Percentiles rank a stretch among this genome's conserved stretches.
phyloP scores from a whole-genome alignment of 108 stramenopile species.

The Fragilaria radians region DNA sequence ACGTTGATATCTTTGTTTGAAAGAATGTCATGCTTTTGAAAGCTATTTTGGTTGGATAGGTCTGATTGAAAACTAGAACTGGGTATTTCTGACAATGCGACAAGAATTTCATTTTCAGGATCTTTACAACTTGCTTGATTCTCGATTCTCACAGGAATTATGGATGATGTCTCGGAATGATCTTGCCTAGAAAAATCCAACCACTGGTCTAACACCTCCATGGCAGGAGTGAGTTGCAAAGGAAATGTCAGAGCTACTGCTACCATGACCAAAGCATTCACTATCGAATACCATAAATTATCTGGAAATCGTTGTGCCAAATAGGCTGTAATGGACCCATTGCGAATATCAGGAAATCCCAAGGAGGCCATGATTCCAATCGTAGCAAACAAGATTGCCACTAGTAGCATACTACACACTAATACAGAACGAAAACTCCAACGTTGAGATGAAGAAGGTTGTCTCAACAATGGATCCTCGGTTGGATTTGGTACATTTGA shows the following conservation, averaged over 20 bases:
- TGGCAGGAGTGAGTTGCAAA: conserved; percentile 29
- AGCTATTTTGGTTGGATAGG: not conserved
- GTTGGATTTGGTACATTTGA: too few relatives aligned
- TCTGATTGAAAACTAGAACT: not conserved
- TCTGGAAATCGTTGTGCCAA: conserved; percentile 16
- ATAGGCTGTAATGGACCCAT: conserved; percentile 31
- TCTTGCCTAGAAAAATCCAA: not conserved
- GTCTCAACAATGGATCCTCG: not conserved
- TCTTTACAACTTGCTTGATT: not conserved
- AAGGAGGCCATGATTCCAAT: conserved; percentile 22
- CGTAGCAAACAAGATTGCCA: conserved; percentile 20
- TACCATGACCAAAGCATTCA: conserved; percentile 29
- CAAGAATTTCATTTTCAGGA: not conserved
- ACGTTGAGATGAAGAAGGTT: not conserved
- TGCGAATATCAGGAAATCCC: conserved; percentile 25
- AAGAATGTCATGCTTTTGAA: too few relatives aligned
- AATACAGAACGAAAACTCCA: conserved; percentile 1
- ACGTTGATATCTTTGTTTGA: too few relatives aligned
- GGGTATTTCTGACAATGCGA: not conserved
- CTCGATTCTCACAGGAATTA: not conserved
- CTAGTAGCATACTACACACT: conserved; percentile 15
- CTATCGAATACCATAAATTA: conserved; percentile 9
- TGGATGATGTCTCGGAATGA: too few relatives aligned
- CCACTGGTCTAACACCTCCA: conserved; percentile 36
- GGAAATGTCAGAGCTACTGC: conserved; percentile 36